Base-by-base conservation (phyloP, 805 yeast genomes). In the Metschnikowia similis region DNA sequence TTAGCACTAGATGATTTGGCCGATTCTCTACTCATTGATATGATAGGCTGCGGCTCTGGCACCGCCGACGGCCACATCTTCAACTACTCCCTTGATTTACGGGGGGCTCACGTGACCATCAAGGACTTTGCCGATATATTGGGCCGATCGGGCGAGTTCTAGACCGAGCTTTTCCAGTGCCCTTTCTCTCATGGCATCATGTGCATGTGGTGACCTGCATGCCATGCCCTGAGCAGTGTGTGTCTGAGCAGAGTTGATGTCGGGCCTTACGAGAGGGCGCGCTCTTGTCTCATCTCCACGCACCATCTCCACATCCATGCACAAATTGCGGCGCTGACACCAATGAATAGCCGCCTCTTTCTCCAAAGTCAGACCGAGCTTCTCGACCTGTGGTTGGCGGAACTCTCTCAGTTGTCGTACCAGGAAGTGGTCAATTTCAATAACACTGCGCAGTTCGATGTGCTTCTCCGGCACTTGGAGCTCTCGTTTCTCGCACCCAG, bases 61-160 rank as follows among this genome's bases (percentile, higher is more conserved):
- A 66, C 62, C 36, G 50, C 62, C 1, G 55, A 58, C 8, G 76
- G 73, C 1, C 56, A 59, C 6, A 34, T 65, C 4, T 51, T 63
- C 21, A 70, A 65, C 51, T 73, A 64, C 49, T 65, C 65, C 46
- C 60, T 65, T 26, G 49, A 59, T 9, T 60, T 62, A 41, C 48
- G 49, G 9, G 73, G 71, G 0, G 51, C 69, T 9, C 59, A 56
- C 37, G 63, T 73, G 8, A 49, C 56, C 4, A 64, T 73, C 48
- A 71, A 70, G 51, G 77, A 70, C 48, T 73, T 73, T 60, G 77
- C 74, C 1, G 74, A 69, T 49, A 68, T 73, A 7, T 48, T 73
- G 36, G 77, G 77, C 1, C 63, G 61, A 26, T 50, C 73, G 10
- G 77, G 76, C 6, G 75, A 72, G 48, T 59, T 64, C 8, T 72